A percentile compares a stretch with the other conserved stretches of the same genome.
phyloP scores from a whole-genome alignment of 495 filamentous ascomycete genomes.

The Annulohypoxylon stygium region DNA sequence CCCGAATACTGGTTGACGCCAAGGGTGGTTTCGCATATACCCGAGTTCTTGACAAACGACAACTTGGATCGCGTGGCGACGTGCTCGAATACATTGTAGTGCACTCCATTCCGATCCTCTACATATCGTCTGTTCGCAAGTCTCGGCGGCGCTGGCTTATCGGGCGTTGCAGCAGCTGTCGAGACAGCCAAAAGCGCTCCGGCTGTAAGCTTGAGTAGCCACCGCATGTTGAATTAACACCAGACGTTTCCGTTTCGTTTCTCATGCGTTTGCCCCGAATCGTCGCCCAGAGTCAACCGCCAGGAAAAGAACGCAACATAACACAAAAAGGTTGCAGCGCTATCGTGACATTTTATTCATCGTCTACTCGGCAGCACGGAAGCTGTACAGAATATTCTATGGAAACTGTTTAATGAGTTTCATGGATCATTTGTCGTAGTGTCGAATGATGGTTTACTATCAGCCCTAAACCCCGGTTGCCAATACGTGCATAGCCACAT shows the following conservation, averaged over 20 bases:
- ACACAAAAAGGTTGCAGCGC: neutral
- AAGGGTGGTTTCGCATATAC: slow-evolving; percentile 67
- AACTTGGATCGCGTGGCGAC: slow-evolving; percentile 63
- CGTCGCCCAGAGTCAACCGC: neutral
- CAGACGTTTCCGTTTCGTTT: neutral
- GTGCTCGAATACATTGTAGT: slow-evolving; percentile 67
- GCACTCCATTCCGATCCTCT: slow-evolving; percentile 59
- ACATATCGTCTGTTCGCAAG: slow-evolving; percentile 59
- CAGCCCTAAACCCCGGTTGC: slow-evolving; percentile 1
- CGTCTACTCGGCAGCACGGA: neutral
- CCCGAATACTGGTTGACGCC: slow-evolving; percentile 70
- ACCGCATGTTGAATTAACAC: slow-evolving; percentile 26
- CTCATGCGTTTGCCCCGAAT: neutral
- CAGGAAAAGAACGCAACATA: neutral
- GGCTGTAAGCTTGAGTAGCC: slow-evolving; percentile 13
- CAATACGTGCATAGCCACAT: slow-evolving; percentile 28
- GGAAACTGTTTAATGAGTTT: slow-evolving; percentile 17
- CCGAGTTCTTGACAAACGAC: slow-evolving; percentile 68
- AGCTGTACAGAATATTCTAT: neutral
- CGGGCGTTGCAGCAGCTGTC: neutral
- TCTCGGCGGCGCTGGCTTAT: neutral
- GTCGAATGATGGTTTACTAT: slow-evolving; percentile 30
- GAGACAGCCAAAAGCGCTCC: slow-evolving; percentile 19
- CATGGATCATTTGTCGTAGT: slow-evolving; percentile 5
- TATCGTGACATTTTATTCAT: neutral